Conservation (phyloP, 352 stramenopile species). For the Globisporangium okanoganense region DNA sequence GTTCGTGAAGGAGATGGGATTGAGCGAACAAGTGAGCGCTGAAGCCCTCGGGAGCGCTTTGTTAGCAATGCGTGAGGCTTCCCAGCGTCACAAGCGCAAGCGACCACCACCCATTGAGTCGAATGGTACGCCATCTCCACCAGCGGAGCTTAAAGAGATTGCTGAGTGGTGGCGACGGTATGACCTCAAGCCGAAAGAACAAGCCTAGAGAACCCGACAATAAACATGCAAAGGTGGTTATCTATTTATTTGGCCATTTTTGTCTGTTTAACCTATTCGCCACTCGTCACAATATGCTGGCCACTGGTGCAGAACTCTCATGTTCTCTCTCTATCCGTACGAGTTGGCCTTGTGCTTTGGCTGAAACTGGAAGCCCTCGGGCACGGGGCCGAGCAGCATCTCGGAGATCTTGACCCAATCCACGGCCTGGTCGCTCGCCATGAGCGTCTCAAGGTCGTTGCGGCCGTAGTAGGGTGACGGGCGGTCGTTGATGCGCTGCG, state of each 20-base stretch:
- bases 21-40: background rate
- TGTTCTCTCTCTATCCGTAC: constrained; percentile 52
- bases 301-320: background rate
- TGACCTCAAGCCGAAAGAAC: background rate
- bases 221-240: background rate
- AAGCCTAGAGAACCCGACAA: background rate
- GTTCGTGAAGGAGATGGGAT: constrained; percentile 27
- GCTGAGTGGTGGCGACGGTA: constrained; percentile 54
- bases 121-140: constrained; percentile 1
- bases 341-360: constrained; percentile 98
- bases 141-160: constrained; percentile 28
- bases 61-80: constrained; percentile 4
- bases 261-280: background rate
- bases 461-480: constrained; percentile 91
- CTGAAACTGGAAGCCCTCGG: constrained; percentile 91
- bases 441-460: constrained; percentile 97
- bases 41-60: background rate
- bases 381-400: constrained; percentile 96
- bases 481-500: constrained; percentile 97
- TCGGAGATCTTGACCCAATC: constrained; percentile 99
- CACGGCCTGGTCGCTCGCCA: constrained; percentile 91
- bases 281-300: background rate
- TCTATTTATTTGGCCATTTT: background rate
- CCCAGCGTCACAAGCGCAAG: constrained; percentile 14
- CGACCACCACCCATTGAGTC: constrained; percentile 9